Percentiles rank a stretch among this genome's conserved stretches.
phyloP scores from a whole-genome alignment of 148 eudicot genomes.

The Amaranthus palmeri region DNA sequence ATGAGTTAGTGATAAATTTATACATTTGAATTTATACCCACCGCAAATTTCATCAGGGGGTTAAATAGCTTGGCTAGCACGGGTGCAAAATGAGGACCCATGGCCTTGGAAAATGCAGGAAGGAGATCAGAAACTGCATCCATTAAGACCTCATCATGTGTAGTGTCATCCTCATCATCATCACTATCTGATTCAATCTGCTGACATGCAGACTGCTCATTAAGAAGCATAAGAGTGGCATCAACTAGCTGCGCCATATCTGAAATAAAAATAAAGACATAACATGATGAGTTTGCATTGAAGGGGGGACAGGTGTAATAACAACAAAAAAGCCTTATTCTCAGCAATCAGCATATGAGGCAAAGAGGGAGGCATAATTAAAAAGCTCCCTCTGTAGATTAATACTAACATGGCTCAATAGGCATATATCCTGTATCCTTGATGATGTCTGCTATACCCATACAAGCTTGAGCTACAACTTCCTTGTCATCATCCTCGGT shows the following conservation, averaged over 20 bases:
- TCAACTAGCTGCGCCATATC: conserved; percentile 78
- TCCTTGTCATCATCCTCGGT: conserved; percentile 93
- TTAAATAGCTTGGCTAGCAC: conserved; percentile 62
- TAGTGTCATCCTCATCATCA: conserved; percentile 65
- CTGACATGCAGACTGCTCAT: conserved; percentile 75
- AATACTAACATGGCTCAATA: conserved; percentile 74
- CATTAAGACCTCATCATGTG: conserved; percentile 93
- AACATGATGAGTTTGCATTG: background rate
- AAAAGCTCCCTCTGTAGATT: conserved; percentile 10
- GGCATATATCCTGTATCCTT: conserved; percentile 66
- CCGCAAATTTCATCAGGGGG: conserved; percentile 90
- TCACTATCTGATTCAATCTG: conserved; percentile 86
- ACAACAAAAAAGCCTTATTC: background rate
- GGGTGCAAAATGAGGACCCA: conserved; percentile 89
- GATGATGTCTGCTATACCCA: conserved; percentile 61
- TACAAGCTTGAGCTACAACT: conserved; percentile 97
- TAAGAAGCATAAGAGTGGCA: conserved; percentile 62
- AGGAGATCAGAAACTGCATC: conserved; percentile 99
- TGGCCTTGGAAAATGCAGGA: conserved; percentile 86
- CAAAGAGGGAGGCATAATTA: too few species aligned
- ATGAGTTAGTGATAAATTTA: background rate
- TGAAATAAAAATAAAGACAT: conserved; percentile 23
- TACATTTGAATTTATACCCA: conserved; percentile 28
- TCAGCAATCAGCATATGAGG: too few species aligned
- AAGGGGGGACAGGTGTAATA: background rate